Conservation (phyloP, 2,329 filamentous ascomycete species). For the Fusarium albidum region DNA sequence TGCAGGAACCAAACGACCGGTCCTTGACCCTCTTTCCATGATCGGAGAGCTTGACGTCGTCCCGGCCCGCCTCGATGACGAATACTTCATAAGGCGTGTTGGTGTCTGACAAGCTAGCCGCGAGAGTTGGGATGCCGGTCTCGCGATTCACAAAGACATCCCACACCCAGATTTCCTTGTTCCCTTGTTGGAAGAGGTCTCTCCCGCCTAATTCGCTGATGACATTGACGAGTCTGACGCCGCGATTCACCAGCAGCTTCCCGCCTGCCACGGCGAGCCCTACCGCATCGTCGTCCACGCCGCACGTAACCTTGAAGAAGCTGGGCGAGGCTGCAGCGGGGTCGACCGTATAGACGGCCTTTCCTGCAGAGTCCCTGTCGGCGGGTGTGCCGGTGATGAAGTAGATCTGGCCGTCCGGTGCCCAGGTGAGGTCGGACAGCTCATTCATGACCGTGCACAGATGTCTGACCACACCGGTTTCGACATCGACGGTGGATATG, state of each 20-base stretch:
- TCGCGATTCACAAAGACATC: constrained; percentile 12
- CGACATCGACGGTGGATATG: constrained; percentile 13
- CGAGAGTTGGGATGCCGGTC: constrained; percentile 6
- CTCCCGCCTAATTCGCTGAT: constrained; percentile 17
- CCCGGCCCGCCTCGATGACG: background rate
- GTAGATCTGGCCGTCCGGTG: constrained; percentile 22
- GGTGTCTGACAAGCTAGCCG: constrained; percentile 30
- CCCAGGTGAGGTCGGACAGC: constrained; percentile 18
- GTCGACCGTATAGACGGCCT: constrained; percentile 21
- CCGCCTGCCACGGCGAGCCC: constrained; percentile 7
- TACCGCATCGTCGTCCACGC: constrained; percentile 24
- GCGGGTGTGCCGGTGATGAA: constrained; percentile 22
- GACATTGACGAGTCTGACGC: background rate
- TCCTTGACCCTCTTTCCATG: constrained; percentile 6
- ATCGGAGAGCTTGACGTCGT: constrained; percentile 13
- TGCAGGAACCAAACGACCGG: constrained; percentile 8
- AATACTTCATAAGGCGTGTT: constrained; percentile 26
- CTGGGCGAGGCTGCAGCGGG: background rate
- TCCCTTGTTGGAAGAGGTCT: constrained; percentile 21
- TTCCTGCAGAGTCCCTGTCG: constrained; percentile 10
- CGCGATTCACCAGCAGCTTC: constrained; percentile 19
- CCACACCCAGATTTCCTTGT: constrained; percentile 19
- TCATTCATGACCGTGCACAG: constrained; percentile 20
- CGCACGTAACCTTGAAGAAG: constrained; percentile 17
- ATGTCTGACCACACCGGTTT: constrained; percentile 5